Evolutionary conservation across 2,329 filamentous ascomycete species (phyloP).

Genomic region (Zalaria obscura): DNA sequence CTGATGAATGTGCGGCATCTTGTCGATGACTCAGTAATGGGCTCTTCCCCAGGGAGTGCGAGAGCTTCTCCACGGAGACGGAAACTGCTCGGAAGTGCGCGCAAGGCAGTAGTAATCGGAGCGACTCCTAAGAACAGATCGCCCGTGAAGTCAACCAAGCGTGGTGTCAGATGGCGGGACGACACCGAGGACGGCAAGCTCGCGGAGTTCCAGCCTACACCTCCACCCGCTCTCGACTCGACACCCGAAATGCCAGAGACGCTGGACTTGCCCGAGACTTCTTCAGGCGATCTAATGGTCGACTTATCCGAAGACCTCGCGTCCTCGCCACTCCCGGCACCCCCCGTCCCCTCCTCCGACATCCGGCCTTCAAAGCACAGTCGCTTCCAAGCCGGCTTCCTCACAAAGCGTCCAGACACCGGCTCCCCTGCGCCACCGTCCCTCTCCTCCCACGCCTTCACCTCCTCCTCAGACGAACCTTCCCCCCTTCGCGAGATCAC

Average conservation of each 20-base stretch:
- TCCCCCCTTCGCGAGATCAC: constrained; percentile 32
- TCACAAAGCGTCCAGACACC: constrained; percentile 46
- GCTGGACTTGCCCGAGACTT: constrained; percentile 6
- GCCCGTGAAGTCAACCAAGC: constrained; percentile 43
- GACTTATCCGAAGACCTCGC: constrained; percentile 17
- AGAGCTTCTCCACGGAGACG: constrained; percentile 71
- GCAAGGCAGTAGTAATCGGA: constrained; percentile 47
- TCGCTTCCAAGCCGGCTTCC: constrained; percentile 78
- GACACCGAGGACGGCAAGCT: constrained; percentile 76
- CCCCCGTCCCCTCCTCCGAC: constrained; percentile 44
- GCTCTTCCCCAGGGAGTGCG: constrained; percentile 22
- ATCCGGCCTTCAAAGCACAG: constrained; percentile 38
- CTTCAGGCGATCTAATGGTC: constrained; percentile 12
- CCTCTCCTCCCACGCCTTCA: constrained; percentile 43
- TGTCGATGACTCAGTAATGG: constrained; percentile 10
- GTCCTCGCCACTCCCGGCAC: constrained; percentile 43
- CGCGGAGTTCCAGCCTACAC: constrained; percentile 85
- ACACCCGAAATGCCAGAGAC: constrained; percentile 33
- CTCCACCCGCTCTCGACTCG: constrained; percentile 48
- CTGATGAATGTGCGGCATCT: constrained; percentile 20
- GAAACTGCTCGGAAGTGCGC: constrained; percentile 41
- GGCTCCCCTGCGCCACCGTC: constrained; percentile 35
- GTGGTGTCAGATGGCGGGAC: constrained; percentile 82
- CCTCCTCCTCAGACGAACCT: constrained; percentile 37
- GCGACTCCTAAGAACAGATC: constrained; percentile 72